Evolutionary conservation across 495 filamentous ascomycete species (phyloP).

Genomic region (Niebla homalea): DNA sequence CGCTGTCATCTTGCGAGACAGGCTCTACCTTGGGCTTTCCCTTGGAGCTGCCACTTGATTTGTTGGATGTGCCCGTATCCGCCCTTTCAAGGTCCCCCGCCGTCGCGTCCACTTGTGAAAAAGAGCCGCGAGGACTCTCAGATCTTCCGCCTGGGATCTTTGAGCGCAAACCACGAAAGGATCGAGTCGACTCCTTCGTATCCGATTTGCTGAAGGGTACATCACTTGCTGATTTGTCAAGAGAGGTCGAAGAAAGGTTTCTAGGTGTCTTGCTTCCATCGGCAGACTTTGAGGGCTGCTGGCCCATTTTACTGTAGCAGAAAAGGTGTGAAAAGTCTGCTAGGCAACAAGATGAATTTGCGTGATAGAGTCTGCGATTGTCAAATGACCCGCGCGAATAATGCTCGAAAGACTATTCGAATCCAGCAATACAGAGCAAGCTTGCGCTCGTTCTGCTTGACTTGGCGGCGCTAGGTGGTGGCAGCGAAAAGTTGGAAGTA

Average conservation of each 20-base stretch:
- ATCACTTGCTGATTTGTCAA: constrained; percentile 29
- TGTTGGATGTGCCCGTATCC: constrained; percentile 55
- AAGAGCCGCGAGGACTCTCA: constrained; percentile 72
- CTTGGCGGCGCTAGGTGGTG: too few species aligned
- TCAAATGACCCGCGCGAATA: too few species aligned
- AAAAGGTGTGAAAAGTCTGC: too few species aligned
- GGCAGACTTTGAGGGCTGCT: constrained; percentile 73
- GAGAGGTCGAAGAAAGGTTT: constrained; percentile 19
- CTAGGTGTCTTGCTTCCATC: constrained; percentile 32
- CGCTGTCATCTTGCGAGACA: constrained; percentile 5
- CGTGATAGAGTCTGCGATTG: too few species aligned
- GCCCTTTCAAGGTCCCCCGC: constrained; percentile 46
- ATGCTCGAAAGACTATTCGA: too few species aligned
- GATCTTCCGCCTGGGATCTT: constrained; percentile 57
- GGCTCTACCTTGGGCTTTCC: constrained; percentile 8
- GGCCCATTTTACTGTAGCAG: constrained; percentile 52
- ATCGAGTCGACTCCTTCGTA: constrained; percentile 86
- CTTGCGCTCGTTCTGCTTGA: too few species aligned
- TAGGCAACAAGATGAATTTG: too few species aligned
- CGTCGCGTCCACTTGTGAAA: constrained; percentile 42
- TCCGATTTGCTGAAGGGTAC: constrained; percentile 76
- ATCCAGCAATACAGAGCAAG: too few species aligned
- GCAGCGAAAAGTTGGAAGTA: too few species aligned
- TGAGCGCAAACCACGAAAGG: constrained; percentile 60
- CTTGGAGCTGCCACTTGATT: constrained; percentile 28